A percentile compares a stretch with the other conserved stretches of the same genome.
These are phyloP conservation scores for Monilinia fructicola DNA, from an alignment of 2,329 filamentous ascomycete species.

Conservation along the genomic window DNA sequence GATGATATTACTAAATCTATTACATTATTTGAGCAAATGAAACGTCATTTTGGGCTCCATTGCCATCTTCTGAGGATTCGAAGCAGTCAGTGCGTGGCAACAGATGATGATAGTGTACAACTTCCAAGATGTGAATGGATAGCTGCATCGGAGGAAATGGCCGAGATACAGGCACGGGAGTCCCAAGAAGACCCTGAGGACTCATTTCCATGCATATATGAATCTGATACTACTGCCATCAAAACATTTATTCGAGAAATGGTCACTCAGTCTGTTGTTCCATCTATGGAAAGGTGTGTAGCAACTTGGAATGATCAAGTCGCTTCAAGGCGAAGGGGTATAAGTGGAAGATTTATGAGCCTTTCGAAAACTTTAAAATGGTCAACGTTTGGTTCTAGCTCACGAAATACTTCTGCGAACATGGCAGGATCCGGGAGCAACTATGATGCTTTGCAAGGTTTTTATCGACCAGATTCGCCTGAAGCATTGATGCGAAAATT, in stretches of 20 bases:
- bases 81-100: constrained; percentile 80
- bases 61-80: constrained; percentile 87
- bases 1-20: constrained; percentile 92
- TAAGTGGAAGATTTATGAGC: constrained; percentile 91
- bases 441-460: constrained; percentile 75
- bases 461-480: constrained; percentile 78
- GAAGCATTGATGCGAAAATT: constrained; percentile 92
- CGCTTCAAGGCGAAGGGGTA: constrained; percentile 81
- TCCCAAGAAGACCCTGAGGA: constrained; percentile 69
- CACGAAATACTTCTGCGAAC: constrained; percentile 33
- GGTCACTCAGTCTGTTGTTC: constrained; percentile 90
- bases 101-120: constrained; percentile 85
- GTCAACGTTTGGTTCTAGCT: constrained; percentile 71
- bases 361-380: constrained; percentile 75
- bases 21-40: constrained; percentile 95
- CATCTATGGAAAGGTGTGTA: constrained; percentile 91
- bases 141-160: constrained; percentile 80
- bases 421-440: constrained; percentile 59
- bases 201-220: constrained; percentile 77
- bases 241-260: constrained; percentile 90
- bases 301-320: constrained; percentile 97
- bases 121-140: constrained; percentile 86
- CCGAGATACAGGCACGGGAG: constrained; percentile 68
- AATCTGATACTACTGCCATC: constrained; percentile 86
- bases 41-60: constrained; percentile 93